Conservation (phyloP, 306 rosid genomes). For the Quercus dentata region DNA sequence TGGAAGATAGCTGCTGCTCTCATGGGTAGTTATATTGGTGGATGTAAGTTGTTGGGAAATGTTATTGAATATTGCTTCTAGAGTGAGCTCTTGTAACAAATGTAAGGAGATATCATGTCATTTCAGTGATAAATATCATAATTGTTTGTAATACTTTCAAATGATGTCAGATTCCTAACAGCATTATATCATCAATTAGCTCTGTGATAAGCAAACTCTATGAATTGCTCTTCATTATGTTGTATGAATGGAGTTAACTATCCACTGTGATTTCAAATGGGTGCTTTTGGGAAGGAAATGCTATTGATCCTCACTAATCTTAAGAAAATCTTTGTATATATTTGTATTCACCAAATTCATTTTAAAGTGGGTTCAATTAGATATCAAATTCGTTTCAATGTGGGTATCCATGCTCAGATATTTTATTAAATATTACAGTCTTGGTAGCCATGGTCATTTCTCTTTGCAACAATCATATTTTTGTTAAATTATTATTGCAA, state of each 20-base stretch:
- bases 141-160: neutral
- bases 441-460: neutral
- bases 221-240: neutral
- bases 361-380: neutral
- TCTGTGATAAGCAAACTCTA: neutral
- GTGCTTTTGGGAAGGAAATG: neutral
- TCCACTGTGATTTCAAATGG: neutral
- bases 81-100: neutral
- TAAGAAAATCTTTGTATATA: neutral
- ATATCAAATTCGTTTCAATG: neutral
- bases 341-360: neutral
- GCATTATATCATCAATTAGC: neutral
- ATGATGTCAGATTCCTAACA: neutral
- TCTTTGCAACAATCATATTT: neutral
- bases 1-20: constrained; percentile 57
- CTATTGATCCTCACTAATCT: neutral
- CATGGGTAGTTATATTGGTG: constrained; percentile 57
- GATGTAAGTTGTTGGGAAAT: constrained; percentile 35
- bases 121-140: neutral
- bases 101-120: neutral
- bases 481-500: neutral
- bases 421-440: neutral
- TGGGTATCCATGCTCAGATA: neutral
- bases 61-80: neutral
- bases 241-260: neutral